Base-by-base conservation (phyloP, 495 filamentous ascomycete genomes). In the Mycothermus thermophilus region DNA sequence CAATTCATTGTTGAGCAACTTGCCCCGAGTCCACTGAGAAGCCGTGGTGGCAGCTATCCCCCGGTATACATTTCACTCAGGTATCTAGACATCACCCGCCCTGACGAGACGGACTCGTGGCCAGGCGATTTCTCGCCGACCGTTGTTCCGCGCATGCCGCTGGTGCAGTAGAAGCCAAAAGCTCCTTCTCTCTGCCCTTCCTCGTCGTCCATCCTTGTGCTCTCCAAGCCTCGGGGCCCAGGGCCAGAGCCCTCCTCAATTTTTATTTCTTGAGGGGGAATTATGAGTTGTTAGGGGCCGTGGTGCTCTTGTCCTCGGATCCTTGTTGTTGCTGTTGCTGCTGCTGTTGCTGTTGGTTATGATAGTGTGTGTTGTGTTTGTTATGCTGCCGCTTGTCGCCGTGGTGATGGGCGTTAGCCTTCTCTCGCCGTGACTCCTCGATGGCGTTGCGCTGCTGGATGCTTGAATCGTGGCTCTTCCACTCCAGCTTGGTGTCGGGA, bases 401-500 rank as follows among this genome's bases (percentile, higher is more conserved):
- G 41, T 66, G 60, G 30, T 67, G 43, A 41, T 65, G 51, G 22
- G 66, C 60, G 20, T 65, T 58, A 10, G 67, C 60, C 52, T 86
- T 86, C 38, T 86, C 81, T 32, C 83, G 79, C 40, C 81, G 79
- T 35, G 80, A 78, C 50, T 86, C 80, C 52, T 87, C 81, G 36
- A 86, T 83, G 17, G 77, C 77, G 8, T 71, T 80, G 35, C 81
- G 75, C 54, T 87, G 81, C 40, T 80, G 77, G 43, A 87, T 84
- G 57, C 79, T 83, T 12, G 67, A 62, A 38, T 80, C 87, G 50
- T 97, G 90, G 50, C 80, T 85, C 63, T 93, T 92, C 79, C 83
- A 97, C 40, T 87, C 74, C 35, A 97, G 75, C 44, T 80, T 84
- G 30, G 90, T 97, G 50, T 93, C 88, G 12, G 71, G 49, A 2